A percentile compares a stretch with the other conserved stretches of the same genome.
Conservation (phyloP, 495 filamentous ascomycete species). For the Xylaria palmicola region DNA sequence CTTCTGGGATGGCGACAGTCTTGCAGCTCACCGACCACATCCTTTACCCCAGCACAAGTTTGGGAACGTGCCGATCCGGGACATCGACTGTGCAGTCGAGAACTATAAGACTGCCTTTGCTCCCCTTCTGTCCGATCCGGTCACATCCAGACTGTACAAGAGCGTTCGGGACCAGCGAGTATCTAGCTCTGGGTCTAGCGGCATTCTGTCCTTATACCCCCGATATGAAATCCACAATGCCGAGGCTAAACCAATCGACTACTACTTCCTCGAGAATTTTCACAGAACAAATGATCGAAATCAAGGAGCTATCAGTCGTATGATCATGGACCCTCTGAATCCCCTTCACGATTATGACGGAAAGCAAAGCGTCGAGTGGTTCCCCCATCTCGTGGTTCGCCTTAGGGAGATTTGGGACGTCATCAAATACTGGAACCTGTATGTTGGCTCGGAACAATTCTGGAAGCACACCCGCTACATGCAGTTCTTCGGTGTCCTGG, state of each 20-base stretch:
- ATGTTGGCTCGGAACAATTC: no score
- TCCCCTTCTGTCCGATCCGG: not conserved
- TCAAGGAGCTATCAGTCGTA: not conserved
- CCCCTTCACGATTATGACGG: not conserved
- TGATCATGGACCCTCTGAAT: not conserved
- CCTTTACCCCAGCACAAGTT: not conserved
- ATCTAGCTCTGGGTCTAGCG: not conserved
- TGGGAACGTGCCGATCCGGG: not conserved
- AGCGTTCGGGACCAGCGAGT: not conserved
- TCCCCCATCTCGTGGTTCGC: not conserved
- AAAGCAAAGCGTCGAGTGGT: not conserved
- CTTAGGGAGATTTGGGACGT: not conserved
- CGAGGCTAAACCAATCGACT: not conserved
- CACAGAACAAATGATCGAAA: not conserved
- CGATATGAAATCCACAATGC: not conserved
- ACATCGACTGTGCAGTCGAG: not conserved
- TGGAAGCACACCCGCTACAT: not conserved
- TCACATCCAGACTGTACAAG: not conserved
- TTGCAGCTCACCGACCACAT: not conserved
- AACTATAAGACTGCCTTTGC: not conserved
- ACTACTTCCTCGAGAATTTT: slow-evolving; percentile 4
- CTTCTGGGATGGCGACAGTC: not conserved
- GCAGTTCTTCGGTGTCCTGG: not conserved
- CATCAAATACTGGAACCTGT: not conserved
- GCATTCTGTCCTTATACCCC: not conserved